Base-by-base conservation (phyloP, 495 filamentous ascomycete genomes). In the Penicillium parvum region DNA sequence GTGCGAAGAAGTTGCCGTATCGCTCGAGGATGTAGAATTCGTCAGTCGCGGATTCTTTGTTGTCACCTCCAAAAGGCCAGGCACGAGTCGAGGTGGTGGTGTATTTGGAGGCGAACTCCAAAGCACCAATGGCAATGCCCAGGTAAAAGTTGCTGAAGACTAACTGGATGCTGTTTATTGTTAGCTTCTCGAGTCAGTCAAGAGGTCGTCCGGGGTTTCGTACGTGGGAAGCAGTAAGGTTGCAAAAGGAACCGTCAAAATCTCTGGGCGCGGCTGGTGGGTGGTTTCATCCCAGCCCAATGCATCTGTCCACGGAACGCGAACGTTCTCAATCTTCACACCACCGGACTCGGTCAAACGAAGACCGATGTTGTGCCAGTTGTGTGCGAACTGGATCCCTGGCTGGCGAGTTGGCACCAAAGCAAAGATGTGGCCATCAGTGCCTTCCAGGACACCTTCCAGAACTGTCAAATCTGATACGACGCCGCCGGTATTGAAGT, bases 101-200 rank as follows among this genome's bases (percentile, higher is more conserved):
- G 52, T 82, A 82, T 35, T 68, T 63, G 3, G 63, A 44, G 12
- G 75, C 74, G 40, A 65, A 68, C 11, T 69, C 57, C 3, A 81
- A 59, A 1, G 74, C 69, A 0, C 78, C 78, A 7, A 67, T 62
- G 2, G 77, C 73, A 37, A 82, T 81, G 25, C 78, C 78, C 11
- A 81, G 63, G 54, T 83, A 80, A 56, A 83, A 79, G 51, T 81
- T 80, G 44, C 63, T 65, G 60, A 82, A 83, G 42, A 80, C 74
- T 1, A 82, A 71, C 48, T 81, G 78, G 49, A 82, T 78, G 9
- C 56, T 67, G 15, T 15, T 22, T n/a, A n/a, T n/a, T n/a, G n/a
- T n/a, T n/a, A n/a, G n/a, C n/a, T n/a, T n/a, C n/a, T n/a, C n/a
- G n/a, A n/a, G n/a, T n/a, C 9, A 23, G 47, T 2, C 39, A 37